These are phyloP conservation scores for Cytidiella melzeri DNA, from an alignment of 768 basidiomycete genomes.

Conservation along the genomic window DNA sequence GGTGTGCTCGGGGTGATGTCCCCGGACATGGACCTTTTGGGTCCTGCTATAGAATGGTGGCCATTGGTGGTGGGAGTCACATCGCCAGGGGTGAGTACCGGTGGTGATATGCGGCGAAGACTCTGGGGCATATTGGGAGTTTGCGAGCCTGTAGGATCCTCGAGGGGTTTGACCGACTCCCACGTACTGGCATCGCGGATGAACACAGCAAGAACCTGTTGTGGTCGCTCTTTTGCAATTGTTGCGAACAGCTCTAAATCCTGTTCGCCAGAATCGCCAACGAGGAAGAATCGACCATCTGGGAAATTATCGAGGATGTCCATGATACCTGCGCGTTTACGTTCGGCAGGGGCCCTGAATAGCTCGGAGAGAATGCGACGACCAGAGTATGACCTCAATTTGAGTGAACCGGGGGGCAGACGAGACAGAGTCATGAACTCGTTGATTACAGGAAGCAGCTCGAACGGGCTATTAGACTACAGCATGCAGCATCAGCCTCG, in stretches of 20 bases:
- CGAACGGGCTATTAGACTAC: conserved; percentile 86
- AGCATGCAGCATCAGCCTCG: neutral
- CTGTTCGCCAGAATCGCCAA: conserved; percentile 94
- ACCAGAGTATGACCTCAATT: conserved; percentile 80
- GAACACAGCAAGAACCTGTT: conserved; percentile 73
- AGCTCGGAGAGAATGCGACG: conserved; percentile 80
- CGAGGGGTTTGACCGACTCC: conserved; percentile 33
- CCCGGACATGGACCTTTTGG: neutral
- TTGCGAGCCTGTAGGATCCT: conserved; percentile 55
- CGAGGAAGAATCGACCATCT: conserved; percentile 68
- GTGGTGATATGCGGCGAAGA: neutral
- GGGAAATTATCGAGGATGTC: conserved; percentile 74
- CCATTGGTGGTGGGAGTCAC: neutral
- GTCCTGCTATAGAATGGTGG: neutral
- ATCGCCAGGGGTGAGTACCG: neutral
- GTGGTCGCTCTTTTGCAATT: conserved; percentile 61
- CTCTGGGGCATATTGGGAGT: conserved; percentile 5
- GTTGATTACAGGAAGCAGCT: conserved; percentile 70
- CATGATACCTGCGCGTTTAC: conserved; percentile 78
- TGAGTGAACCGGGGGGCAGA: conserved; percentile 72
- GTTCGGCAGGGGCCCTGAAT: conserved; percentile 71
- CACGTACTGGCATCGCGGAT: conserved; percentile 65
- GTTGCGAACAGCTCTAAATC: conserved; percentile 87
- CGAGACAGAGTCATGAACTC: conserved; percentile 68
- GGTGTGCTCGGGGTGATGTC: neutral